A percentile compares a stretch with the other conserved stretches of the same genome.
phyloP scores from a whole-genome alignment of 768 basidiomycete species.

The Collybiopsis luxurians region DNA sequence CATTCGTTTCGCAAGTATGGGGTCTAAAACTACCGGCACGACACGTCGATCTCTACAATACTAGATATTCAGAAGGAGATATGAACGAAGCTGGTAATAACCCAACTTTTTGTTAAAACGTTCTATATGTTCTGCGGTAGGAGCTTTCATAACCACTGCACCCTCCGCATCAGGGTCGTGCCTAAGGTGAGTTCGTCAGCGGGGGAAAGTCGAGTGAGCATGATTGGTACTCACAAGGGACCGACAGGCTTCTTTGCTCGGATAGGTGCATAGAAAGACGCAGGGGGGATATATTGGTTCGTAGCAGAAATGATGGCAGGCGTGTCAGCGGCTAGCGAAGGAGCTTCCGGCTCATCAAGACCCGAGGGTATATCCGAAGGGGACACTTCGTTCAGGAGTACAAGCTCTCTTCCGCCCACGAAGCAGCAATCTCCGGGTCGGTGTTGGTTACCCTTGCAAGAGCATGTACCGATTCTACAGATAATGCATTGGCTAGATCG shows the following conservation, averaged over 20 bases:
- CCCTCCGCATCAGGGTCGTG: conserved; percentile 75
- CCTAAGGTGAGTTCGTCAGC: conserved; percentile 30
- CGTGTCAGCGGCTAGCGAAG: background rate
- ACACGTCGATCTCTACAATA: conserved; percentile 54
- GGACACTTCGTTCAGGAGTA: conserved; percentile 52
- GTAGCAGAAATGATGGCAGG: conserved; percentile 10
- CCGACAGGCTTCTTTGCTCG: conserved; percentile 31
- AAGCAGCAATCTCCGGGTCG: conserved; percentile 41
- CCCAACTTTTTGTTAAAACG: conserved; percentile 69
- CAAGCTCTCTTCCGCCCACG: conserved; percentile 60
- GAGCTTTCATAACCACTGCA: conserved; percentile 85
- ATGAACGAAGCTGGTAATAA: conserved; percentile 4
- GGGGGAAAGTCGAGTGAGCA: background rate
- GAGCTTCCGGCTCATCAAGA: conserved; percentile 9
- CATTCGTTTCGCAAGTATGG: conserved; percentile 70
- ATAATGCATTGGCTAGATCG: background rate
- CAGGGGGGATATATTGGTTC: conserved; percentile 46
- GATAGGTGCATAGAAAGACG: conserved; percentile 59
- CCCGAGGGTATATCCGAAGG: conserved; percentile 48
- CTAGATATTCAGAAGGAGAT: background rate
- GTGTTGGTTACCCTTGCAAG: conserved; percentile 59
- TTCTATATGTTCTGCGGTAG: conserved; percentile 62
- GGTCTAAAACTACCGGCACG: conserved; percentile 87
- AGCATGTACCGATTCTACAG: conserved; percentile 57
- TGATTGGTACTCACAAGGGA: conserved; percentile 43